Percentiles rank a stretch among this genome's conserved stretches.
Conservation (phyloP, 2,329 filamentous ascomycete genomes). For the Xylariaceae sp. region DNA sequence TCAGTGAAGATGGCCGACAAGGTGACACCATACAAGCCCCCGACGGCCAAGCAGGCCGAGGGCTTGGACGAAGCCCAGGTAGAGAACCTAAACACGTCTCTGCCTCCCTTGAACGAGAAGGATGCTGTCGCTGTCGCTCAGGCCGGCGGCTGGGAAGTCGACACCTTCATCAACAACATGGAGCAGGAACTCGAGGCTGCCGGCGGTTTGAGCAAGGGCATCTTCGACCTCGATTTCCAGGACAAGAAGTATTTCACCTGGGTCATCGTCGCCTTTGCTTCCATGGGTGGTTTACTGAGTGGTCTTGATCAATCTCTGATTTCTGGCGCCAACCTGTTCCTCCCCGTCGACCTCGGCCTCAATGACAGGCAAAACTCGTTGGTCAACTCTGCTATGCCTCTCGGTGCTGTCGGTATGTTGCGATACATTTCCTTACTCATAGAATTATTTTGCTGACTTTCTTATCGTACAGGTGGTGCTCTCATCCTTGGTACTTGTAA, state of each 20-base stretch:
- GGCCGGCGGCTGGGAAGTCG: constrained; percentile 31
- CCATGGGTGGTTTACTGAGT: constrained; percentile 68
- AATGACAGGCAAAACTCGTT: constrained; percentile 55
- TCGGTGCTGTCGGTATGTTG: constrained; percentile 58
- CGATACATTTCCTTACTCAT: no score
- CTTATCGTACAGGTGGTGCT: constrained; percentile 43
- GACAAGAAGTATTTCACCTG: constrained; percentile 64
- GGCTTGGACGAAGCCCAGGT: constrained; percentile 15
- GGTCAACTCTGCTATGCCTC: constrained; percentile 66
- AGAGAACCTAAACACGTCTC: constrained; percentile 16
- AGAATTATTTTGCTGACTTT: no score
- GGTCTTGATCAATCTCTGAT: constrained; percentile 72
- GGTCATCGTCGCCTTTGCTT: constrained; percentile 66
- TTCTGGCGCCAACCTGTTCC: constrained; percentile 63
- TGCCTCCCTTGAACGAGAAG: constrained; percentile 21
- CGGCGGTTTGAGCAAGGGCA: constrained; percentile 28
- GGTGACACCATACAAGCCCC: constrained; percentile 2
- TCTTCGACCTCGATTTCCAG: constrained; percentile 54
- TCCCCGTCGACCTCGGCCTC: constrained; percentile 56
- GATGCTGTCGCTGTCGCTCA: constrained; percentile 34
- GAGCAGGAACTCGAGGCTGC: constrained; percentile 33
- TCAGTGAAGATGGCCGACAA: constrained; percentile 8
- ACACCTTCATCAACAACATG: constrained; percentile 37
- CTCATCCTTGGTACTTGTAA: constrained; percentile 63
- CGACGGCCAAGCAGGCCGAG: constrained; percentile 1